Conservation (phyloP, 2,329 filamentous ascomycete genomes). For the Apiospora phragmitis region DNA sequence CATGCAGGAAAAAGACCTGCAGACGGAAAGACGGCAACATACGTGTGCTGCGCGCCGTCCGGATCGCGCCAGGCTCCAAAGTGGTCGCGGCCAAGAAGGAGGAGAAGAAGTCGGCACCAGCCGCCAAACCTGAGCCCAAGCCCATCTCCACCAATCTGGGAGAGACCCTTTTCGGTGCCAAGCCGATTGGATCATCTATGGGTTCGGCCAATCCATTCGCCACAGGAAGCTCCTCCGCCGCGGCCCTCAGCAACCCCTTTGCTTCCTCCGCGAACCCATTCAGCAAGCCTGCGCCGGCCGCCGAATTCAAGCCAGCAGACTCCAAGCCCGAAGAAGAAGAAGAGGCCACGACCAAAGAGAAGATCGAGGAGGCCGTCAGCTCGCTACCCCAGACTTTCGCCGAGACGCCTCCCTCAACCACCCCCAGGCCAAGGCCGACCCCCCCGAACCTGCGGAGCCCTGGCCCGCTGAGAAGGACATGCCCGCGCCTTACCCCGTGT, state of each 20-base stretch:
- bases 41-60: slow-evolving; percentile 70
- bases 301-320: slow-evolving; percentile 17
- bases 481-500: slow-evolving; percentile 71
- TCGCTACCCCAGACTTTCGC: slow-evolving; percentile 65
- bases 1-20: slow-evolving; percentile 76
- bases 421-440: slow-evolving; percentile 35
- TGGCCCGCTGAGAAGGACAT: slow-evolving; percentile 72
- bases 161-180: slow-evolving; percentile 69
- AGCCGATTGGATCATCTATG: slow-evolving; percentile 38
- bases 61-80: slow-evolving; percentile 39
- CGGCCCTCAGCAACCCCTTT: slow-evolving; percentile 58
- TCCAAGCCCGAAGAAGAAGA: slow-evolving; percentile 27
- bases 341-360: slow-evolving; percentile 35
- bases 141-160: slow-evolving; percentile 51
- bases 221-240: slow-evolving; percentile 36
- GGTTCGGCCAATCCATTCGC: slow-evolving; percentile 63
- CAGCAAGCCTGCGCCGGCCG: slow-evolving; percentile 29
- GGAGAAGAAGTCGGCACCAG: slow-evolving; percentile 35
- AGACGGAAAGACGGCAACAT: slow-evolving; percentile 81
- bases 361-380: slow-evolving; percentile 23
- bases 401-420: slow-evolving; percentile 71
- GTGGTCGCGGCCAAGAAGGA: slow-evolving; percentile 29
- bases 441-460: slow-evolving; percentile 56
- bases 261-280: slow-evolving; percentile 54
- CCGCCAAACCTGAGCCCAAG: slow-evolving; percentile 32